These are phyloP conservation scores for Verticillium klebahnii DNA, from an alignment of 2,329 filamentous ascomycete species.

Conservation along the genomic window DNA sequence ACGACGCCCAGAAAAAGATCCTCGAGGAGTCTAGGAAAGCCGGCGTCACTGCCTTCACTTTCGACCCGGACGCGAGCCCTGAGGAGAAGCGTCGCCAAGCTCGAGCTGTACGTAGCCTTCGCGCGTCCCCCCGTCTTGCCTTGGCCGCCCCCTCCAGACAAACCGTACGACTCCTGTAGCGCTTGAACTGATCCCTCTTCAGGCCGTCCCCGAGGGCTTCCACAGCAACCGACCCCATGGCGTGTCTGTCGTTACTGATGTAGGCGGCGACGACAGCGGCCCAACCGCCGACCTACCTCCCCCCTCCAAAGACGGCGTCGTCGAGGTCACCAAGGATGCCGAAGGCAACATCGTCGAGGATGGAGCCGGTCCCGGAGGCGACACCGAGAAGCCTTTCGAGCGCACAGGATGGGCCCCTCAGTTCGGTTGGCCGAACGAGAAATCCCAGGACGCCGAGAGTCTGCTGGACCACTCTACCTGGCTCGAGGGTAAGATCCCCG, in stretches of 20 bases:
- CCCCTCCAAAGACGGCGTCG: conserved; percentile 64
- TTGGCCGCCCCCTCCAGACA: conserved; percentile 7
- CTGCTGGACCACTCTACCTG: conserved; percentile 84
- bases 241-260: conserved; percentile 70
- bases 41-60: conserved; percentile 76
- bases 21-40: conserved; percentile 74
- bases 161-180: neutral
- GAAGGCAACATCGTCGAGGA: conserved; percentile 42
- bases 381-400: conserved; percentile 41
- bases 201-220: conserved; percentile 62
- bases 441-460: conserved; percentile 55
- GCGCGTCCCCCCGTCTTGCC: neutral
- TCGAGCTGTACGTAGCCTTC: conserved; percentile 58
- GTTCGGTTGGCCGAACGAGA: conserved; percentile 66
- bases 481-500: conserved; percentile 77
- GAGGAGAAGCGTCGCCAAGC: conserved; percentile 83
- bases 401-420: conserved; percentile 83
- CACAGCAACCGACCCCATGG: conserved; percentile 59
- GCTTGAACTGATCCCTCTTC: neutral
- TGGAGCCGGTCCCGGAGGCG: conserved; percentile 31
- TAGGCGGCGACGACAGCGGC: conserved; percentile 61
- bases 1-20: conserved; percentile 68
- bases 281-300: conserved; percentile 74
- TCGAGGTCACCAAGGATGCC: conserved; percentile 48
- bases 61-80: conserved; percentile 78